Base-by-base conservation (phyloP, 176 grass and related monocot species). In the Leersia perrieri region DNA sequence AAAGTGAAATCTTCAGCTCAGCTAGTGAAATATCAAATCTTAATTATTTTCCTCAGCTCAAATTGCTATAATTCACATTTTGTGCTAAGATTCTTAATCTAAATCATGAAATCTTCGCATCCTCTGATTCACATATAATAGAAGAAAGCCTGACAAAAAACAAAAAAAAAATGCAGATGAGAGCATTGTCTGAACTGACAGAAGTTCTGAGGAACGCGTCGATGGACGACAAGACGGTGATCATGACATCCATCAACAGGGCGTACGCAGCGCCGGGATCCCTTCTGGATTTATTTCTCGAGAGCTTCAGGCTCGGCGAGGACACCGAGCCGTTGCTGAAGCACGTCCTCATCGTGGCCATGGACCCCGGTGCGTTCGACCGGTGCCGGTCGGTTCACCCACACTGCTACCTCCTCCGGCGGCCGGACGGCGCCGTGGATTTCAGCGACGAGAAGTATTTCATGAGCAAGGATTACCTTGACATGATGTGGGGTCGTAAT, bases 401-500 rank as follows among this genome's bases (percentile, higher is more conserved):
- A 5, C 84, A 87, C 71, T 95, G 93, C 82, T 90, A 90, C 79
- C 85, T 86, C 63, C 84, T 92, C 67, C 63, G 28, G 12, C 42
- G 76, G 28, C 20, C 68, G 7, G 69, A 78, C 3, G 77, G 64
- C 38, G 61, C 76, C 12, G 83, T 66, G 15, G 82, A 93, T 86
- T 90, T 78, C 82, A 69, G 88, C 61, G 79, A 26, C 36, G 94
- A 93, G 80, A 93, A 97, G 83, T 44, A 77, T 70, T 91, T 60
- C 83, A 97, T 91, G 91, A 83, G 72, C 34, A 85, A 89, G 68
- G 88, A 93, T 60, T 97, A 97, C 78, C 71, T 97, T 2, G 81
- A 91, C 33, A 93, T 97, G 94, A 91, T 94, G 88, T 97, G 94
- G 94, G 80, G 70, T 4, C 63, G 91, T 30, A 91, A 94, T 70